Percentiles rank a stretch among this genome's conserved stretches.
These are phyloP conservation scores for Trypanosoma vivax DNA, from an alignment of 208 protist genomes.

Conservation along the genomic window DNA sequence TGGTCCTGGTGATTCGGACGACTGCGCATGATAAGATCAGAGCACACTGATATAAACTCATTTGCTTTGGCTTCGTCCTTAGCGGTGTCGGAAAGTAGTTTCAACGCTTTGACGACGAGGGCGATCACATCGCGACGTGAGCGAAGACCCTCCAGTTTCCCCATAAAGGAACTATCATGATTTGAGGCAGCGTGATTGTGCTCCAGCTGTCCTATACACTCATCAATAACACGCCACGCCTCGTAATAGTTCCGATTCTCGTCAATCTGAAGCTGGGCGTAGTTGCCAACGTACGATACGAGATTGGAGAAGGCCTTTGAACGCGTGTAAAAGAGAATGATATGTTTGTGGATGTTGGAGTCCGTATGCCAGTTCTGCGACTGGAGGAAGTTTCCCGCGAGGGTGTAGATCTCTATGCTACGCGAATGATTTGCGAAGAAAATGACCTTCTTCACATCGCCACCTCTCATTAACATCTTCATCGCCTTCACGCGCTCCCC, in stretches of 20 bases:
- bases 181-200: conserved; percentile 23
- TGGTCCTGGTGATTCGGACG: conserved; percentile 54
- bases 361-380: conserved; percentile 91
- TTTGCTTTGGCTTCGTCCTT: conserved; percentile 49
- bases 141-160: conserved; percentile 42
- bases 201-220: conserved; percentile 63
- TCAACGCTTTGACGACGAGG: conserved; percentile 54
- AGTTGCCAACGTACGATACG: conserved; percentile 89
- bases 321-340: conserved; percentile 96
- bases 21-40: conserved; percentile 81
- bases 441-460: conserved; percentile 95
- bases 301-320: conserved; percentile 90
- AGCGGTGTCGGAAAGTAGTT: conserved; percentile 36
- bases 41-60: conserved; percentile 77
- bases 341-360: conserved; percentile 92
- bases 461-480: conserved; percentile 95
- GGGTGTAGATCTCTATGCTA: conserved; percentile 92
- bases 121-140: conserved; percentile 42
- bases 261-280: conserved; percentile 94
- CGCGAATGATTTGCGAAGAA: conserved; percentile 95
- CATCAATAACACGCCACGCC: conserved; percentile 80
- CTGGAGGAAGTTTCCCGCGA: conserved; percentile 96
- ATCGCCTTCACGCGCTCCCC: conserved; percentile 95
- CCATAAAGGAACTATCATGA: conserved; percentile 12
- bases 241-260: conserved; percentile 94